Percentiles rank a stretch among this genome's conserved stretches.
Evolutionary conservation across 2,329 filamentous ascomycete genomes (phyloP).

Genomic region (Basipetospora sp.): DNA sequence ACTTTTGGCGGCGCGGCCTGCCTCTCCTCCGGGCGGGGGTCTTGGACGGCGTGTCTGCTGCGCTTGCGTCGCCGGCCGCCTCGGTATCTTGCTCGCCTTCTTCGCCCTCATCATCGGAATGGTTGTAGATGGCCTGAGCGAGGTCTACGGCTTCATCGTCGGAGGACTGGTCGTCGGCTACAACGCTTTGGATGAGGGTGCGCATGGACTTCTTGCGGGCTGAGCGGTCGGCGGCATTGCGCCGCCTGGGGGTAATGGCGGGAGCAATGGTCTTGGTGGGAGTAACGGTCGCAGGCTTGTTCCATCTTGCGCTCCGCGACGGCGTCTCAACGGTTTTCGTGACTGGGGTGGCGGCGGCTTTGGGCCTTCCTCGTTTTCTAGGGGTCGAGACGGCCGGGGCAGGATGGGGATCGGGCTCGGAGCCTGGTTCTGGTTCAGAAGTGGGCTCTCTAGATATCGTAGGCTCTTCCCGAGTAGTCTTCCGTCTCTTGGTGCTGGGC

Average conservation of each 20-base stretch:
- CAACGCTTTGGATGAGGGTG: constrained; percentile 57
- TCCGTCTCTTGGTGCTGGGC: constrained; percentile 1
- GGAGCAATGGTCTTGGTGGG: constrained; percentile 15
- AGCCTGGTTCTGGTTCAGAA: constrained; percentile 6
- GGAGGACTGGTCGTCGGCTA: constrained; percentile 46
- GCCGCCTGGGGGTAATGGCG: constrained; percentile 46
- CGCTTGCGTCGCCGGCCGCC: constrained; percentile 18
- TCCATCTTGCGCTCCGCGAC: constrained; percentile 1
- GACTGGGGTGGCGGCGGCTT: constrained; percentile 11
- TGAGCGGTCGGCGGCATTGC: constrained; percentile 65
- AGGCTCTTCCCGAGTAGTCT: not conserved
- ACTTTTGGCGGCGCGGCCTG: constrained; percentile 39
- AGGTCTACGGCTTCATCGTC: constrained; percentile 58
- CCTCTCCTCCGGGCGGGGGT: constrained; percentile 33
- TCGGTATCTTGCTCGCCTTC: constrained; percentile 15
- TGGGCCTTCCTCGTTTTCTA: constrained; percentile 18
- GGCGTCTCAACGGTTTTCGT: not conserved
- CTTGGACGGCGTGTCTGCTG: constrained; percentile 27
- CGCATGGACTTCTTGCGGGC: constrained; percentile 74
- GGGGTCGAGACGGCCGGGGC: constrained; percentile 20
- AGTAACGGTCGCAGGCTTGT: constrained; percentile 5
- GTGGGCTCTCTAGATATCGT: constrained; percentile 3
- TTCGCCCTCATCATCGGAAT: constrained; percentile 14
- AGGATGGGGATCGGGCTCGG: constrained; percentile 6
- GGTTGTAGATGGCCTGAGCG: constrained; percentile 50